Percentiles rank a stretch among this genome's conserved stretches.
Conservation (phyloP, 1,139 yeast genomes). For the Taphrina wiesneri region DNA sequence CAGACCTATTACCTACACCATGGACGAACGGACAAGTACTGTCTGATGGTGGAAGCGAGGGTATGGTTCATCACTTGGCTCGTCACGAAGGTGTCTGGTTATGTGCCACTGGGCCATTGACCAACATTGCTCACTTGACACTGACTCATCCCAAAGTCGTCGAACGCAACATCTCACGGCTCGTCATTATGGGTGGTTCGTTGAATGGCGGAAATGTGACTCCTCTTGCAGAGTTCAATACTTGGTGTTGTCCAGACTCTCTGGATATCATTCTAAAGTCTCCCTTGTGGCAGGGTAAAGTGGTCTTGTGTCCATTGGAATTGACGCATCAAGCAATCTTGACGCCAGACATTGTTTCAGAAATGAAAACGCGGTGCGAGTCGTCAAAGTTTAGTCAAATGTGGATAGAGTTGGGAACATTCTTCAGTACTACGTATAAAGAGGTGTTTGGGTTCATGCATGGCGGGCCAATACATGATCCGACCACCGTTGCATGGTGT, state of each 20-base stretch:
- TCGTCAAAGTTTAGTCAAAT: constrained; percentile 50
- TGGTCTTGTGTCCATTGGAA: constrained; percentile 65
- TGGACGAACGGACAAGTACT: background rate
- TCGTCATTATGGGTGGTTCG: constrained; percentile 77
- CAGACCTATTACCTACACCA: constrained; percentile 54
- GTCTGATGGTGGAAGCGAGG: background rate
- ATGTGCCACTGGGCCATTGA: constrained; percentile 69
- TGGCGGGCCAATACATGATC: constrained; percentile 86
- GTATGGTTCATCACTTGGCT: constrained; percentile 48
- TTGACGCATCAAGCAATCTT: constrained; percentile 71
- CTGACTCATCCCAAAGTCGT: constrained; percentile 55
- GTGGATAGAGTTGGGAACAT: constrained; percentile 60
- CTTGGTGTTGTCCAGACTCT: constrained; percentile 74
- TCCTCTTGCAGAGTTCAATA: constrained; percentile 68
- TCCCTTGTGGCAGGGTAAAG: constrained; percentile 52
- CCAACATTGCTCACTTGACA: constrained; percentile 63
- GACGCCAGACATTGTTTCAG: constrained; percentile 50
- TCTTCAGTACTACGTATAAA: constrained; percentile 55
- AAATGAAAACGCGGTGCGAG: constrained; percentile 7
- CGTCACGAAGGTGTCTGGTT: constrained; percentile 51
- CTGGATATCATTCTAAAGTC: constrained; percentile 59
- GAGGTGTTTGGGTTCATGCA: constrained; percentile 50
- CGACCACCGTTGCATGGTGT: constrained; percentile 62
- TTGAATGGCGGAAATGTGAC: constrained; percentile 47
- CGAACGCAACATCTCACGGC: constrained; percentile 50